A percentile compares a stretch with the other conserved stretches of the same genome.
These are phyloP conservation scores for Wilcoxina mikolae DNA, from an alignment of 495 filamentous ascomycete species.

Conservation along the genomic window DNA sequence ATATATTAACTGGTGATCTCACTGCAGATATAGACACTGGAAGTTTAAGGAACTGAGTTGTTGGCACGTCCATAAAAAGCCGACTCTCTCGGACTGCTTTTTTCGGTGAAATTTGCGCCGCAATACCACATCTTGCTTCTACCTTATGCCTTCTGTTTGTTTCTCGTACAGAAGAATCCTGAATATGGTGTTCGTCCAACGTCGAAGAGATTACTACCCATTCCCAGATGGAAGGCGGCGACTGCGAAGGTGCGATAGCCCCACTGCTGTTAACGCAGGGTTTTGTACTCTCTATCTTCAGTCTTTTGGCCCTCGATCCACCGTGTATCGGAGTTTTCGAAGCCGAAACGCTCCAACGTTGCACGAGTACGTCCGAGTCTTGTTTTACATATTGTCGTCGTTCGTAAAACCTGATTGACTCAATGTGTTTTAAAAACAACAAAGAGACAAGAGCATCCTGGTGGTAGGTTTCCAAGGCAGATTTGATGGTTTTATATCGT, in stretches of 20 bases:
- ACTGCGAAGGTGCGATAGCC: too few species aligned
- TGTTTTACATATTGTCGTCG: background rate
- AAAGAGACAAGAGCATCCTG: constrained; percentile 9
- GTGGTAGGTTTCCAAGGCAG: background rate
- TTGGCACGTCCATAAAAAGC: constrained; percentile 30
- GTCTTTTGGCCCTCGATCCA: too few species aligned
- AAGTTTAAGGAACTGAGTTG: constrained; percentile 4
- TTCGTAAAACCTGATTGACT: background rate
- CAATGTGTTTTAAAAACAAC: constrained; percentile 6
- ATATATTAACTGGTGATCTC: constrained; percentile 28
- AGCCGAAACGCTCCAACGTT: too few species aligned
- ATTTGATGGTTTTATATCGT: background rate
- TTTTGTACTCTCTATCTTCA: background rate
- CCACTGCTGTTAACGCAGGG: too few species aligned
- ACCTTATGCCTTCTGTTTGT: constrained; percentile 24
- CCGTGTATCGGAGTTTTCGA: too few species aligned
- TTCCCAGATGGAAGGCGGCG: too few species aligned
- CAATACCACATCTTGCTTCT: constrained; percentile 31
- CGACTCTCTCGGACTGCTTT: constrained; percentile 7
- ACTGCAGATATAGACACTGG: constrained; percentile 23
- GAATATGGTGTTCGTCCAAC: background rate
- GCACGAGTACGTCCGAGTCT: background rate
- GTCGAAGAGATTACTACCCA: background rate
- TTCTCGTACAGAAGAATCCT: constrained; percentile 10
- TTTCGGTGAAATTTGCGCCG: constrained; percentile 16